These are phyloP conservation scores for Chaetomium sp. DNA, from an alignment of 2,329 filamentous ascomycete species.

Conservation along the genomic window DNA sequence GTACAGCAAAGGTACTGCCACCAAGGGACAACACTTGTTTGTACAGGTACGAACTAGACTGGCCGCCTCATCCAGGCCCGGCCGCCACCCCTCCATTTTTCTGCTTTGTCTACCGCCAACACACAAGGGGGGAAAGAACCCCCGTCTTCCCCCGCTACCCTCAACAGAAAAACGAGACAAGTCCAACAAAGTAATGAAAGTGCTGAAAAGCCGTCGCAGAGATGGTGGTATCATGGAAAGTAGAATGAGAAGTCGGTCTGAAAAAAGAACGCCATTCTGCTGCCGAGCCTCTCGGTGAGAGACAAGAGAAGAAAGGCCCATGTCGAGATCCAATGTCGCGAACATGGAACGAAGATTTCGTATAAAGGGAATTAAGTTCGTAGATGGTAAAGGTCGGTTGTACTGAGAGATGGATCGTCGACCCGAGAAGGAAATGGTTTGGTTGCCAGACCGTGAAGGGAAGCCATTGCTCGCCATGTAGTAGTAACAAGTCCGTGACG, in stretches of 20 bases:
- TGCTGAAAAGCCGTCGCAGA: constrained; percentile 27
- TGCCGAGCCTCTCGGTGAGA: background rate
- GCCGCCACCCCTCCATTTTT: background rate
- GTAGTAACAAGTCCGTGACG: constrained; percentile 1
- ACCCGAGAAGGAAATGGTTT: constrained; percentile 18
- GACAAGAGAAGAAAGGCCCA: background rate
- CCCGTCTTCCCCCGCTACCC: background rate
- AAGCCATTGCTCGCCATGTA: constrained; percentile 5
- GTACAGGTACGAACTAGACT: background rate
- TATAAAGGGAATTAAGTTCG: constrained; percentile 16
- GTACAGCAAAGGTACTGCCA: constrained; percentile 4
- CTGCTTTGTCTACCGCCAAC: constrained; percentile 1
- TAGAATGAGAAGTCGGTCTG: background rate
- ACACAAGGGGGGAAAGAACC: background rate
- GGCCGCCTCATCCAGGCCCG: background rate
- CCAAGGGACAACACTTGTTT: background rate
- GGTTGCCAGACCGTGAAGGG: constrained; percentile 25
- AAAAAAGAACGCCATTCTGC: background rate
- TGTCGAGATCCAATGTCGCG: background rate
- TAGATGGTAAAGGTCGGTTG: constrained; percentile 9
- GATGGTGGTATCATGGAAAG: constrained; percentile 29
- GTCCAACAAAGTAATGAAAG: constrained; percentile 14
- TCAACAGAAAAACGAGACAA: background rate
- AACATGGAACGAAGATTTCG: background rate
- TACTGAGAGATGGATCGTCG: background rate